A percentile compares a stretch with the other conserved stretches of the same genome.
phyloP scores from a whole-genome alignment of 257 asterid genomes.

The Solanum clarkiae region DNA sequence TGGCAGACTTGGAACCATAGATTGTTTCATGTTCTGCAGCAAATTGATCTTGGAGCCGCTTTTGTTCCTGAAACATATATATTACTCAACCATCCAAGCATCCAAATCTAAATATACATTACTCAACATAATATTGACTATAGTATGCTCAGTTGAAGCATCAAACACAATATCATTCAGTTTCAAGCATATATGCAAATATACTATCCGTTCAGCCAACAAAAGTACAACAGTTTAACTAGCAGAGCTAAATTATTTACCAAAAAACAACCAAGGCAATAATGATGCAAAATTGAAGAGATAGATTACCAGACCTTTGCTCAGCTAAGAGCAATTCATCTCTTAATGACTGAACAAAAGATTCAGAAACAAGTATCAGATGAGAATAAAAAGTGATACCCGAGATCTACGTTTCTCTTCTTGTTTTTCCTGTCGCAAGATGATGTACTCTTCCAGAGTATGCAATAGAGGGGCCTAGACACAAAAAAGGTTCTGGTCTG shows the following conservation, averaged over 20 bases:
- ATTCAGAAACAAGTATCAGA: neutral
- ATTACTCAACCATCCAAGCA: neutral
- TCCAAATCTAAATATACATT: neutral
- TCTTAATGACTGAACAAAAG: neutral
- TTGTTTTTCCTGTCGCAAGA: constrained; percentile 42
- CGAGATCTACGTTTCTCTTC: constrained; percentile 65
- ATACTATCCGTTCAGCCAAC: neutral
- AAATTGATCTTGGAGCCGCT: constrained; percentile 58
- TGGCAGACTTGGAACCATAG: constrained; percentile 47
- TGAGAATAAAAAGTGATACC: constrained; percentile 18
- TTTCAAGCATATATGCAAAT: neutral
- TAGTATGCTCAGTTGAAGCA: neutral
- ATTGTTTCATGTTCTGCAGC: constrained; percentile 53
- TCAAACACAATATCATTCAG: neutral
- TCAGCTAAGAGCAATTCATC: neutral
- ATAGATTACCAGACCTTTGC: neutral
- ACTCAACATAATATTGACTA: neutral
- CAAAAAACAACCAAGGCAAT: neutral
- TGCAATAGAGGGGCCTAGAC: constrained; percentile 45
- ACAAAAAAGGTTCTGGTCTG: neutral
- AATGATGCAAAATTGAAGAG: neutral
- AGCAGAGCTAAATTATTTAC: neutral
- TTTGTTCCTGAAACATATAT: constrained; percentile 44
- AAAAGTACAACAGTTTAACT: neutral
- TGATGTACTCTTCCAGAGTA: constrained; percentile 43